Conservation (phyloP, 192 early-diverging fungal genomes). For the Umbelopsis ramanniana region DNA sequence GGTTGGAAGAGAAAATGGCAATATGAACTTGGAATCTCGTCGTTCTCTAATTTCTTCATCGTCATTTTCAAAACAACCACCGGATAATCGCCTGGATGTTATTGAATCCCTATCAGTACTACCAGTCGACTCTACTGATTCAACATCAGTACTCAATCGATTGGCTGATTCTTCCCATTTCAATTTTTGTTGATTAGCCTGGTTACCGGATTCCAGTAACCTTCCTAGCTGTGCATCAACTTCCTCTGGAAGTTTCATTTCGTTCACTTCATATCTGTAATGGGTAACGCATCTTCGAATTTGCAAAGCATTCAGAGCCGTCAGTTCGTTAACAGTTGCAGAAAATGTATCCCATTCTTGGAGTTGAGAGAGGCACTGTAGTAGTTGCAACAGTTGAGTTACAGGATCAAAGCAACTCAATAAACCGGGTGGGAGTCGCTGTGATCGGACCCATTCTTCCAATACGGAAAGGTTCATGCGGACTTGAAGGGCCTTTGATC, state of each 20-base stretch:
- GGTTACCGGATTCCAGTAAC: neutral
- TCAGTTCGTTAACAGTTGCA: conserved; percentile 69
- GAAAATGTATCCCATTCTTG: conserved; percentile 73
- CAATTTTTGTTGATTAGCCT: neutral
- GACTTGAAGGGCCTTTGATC: conserved; percentile 82
- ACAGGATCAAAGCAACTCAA: conserved; percentile 65
- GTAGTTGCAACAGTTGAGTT: conserved; percentile 79
- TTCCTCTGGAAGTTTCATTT: conserved; percentile 71
- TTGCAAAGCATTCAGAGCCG: conserved; percentile 71
- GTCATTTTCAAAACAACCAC: conserved; percentile 25
- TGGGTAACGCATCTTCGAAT: conserved; percentile 73
- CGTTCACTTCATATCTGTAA: conserved; percentile 91
- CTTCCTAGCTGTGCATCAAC: conserved; percentile 48
- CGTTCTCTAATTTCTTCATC: conserved; percentile 38
- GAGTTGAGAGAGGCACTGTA: conserved; percentile 78
- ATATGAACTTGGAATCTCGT: conserved; percentile 57
- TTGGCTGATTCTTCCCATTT: neutral
- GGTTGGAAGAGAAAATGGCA: conserved; percentile 68
- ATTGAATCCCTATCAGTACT: neutral
- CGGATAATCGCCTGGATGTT: neutral
- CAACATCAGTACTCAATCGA: neutral
- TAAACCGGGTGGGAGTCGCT: conserved; percentile 46
- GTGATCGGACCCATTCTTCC: conserved; percentile 84
- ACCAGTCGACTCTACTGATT: neutral
- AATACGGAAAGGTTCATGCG: conserved; percentile 81